Conservation (phyloP, 352 stramenopile genomes). For the Phytophthora crassamura region DNA sequence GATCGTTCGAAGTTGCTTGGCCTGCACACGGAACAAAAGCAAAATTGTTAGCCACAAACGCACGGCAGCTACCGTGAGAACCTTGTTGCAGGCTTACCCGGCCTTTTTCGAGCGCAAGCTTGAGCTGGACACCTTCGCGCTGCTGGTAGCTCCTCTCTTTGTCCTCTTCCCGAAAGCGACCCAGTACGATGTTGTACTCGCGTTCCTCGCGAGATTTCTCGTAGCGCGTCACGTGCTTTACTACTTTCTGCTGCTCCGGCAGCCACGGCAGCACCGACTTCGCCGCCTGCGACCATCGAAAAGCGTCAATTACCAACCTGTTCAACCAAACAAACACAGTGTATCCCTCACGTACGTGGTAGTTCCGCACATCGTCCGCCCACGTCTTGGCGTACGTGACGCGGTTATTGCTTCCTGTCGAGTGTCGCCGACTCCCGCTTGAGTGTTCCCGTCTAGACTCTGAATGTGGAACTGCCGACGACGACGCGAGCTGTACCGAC, state of each 20-base stretch:
- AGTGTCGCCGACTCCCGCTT: constrained; percentile 8
- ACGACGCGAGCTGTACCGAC: constrained; percentile 4
- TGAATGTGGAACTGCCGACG: not conserved
- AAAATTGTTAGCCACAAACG: not conserved
- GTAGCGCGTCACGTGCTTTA: constrained; percentile 74
- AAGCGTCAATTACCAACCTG: not conserved
- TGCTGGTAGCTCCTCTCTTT: constrained; percentile 42
- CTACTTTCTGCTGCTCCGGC: constrained; percentile 54
- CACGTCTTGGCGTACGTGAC: constrained; percentile 51
- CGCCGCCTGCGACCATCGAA: constrained; percentile 46
- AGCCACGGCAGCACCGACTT: constrained; percentile 70
- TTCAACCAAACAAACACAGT: constrained; percentile 1
- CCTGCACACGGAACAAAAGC: constrained; percentile 31
- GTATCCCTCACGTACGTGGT: constrained; percentile 42
- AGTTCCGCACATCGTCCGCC: constrained; percentile 66
- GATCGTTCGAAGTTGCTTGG: constrained; percentile 62
- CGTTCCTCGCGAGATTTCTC: constrained; percentile 76
- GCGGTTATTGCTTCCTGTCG: constrained; percentile 18
- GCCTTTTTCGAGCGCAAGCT: constrained; percentile 49
- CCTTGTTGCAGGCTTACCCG: constrained; percentile 30
- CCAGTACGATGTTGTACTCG: constrained; percentile 72
- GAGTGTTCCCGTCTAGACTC: constrained; percentile 1
- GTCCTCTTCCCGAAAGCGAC: constrained; percentile 71
- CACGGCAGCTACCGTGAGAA: not conserved
- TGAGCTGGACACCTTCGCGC: constrained; percentile 42